Conservation (phyloP, 2,329 filamentous ascomycete genomes). For the Fonsecaea pugnacius region DNA sequence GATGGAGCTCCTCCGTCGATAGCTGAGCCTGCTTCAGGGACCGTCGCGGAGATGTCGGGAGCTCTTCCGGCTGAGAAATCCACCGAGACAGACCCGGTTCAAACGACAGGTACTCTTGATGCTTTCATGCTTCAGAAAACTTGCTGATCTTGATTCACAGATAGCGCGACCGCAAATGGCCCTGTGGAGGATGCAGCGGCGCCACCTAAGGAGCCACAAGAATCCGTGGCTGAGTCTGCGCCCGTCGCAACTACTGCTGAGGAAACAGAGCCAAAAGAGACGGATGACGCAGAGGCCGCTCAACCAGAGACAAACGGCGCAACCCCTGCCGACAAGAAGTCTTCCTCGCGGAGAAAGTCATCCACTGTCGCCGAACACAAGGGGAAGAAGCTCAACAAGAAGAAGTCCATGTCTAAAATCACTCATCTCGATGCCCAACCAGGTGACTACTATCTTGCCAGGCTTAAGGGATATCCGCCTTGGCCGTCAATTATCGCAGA, state of each 20-base stretch:
- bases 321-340: conserved; percentile 56
- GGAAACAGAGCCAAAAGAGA: conserved; percentile 22
- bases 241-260: conserved; percentile 30
- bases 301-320: conserved; percentile 53
- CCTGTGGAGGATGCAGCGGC: conserved; percentile 37
- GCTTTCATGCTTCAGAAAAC: conserved; percentile 1
- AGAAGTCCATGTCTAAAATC: conserved; percentile 75
- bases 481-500: conserved; percentile 96
- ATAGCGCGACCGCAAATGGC: conserved; percentile 37
- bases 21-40: conserved; percentile 35
- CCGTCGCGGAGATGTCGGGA: conserved; percentile 35
- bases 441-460: conserved; percentile 88
- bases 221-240: conserved; percentile 41
- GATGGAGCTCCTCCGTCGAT: conserved; percentile 34
- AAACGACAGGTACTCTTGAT: conserved; percentile 38
- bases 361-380: conserved; percentile 68
- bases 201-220: conserved; percentile 37
- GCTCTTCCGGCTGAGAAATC: conserved; percentile 45
- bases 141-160: conserved; percentile 21
- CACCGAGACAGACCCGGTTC: conserved; percentile 40
- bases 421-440: conserved; percentile 79
- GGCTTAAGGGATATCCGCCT: conserved; percentile 89
- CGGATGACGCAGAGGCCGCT: conserved; percentile 41
- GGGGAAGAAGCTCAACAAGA: conserved; percentile 81
- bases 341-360: conserved; percentile 72